Evolutionary conservation across 192 early-diverging fungal genomes (phyloP).

Genomic region (Backusella australiensis): DNA sequence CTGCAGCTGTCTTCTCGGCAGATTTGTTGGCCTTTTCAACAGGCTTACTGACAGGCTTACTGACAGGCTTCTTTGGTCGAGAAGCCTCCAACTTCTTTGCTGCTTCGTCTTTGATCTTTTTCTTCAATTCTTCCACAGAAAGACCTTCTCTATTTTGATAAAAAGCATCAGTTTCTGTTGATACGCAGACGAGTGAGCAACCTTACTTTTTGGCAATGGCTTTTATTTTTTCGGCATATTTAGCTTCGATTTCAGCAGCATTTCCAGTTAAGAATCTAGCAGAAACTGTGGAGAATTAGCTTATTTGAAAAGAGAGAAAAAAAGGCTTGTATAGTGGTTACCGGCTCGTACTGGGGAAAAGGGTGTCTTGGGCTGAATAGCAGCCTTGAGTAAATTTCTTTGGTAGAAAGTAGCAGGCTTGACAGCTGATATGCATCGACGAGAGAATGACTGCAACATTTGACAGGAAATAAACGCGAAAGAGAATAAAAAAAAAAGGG

Average conservation of each 20-base stretch:
- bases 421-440: not conserved
- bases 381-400: not conserved
- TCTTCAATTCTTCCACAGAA: conserved; percentile 35
- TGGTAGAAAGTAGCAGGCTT: not conserved
- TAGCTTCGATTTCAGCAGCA: conserved; percentile 21
- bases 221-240: conserved; percentile 39
- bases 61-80: not conserved
- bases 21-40: not conserved
- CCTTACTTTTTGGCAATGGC: conserved; percentile 32
- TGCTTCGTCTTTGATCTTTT: conserved; percentile 21
- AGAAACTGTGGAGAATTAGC: not conserved
- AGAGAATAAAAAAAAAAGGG: not conserved
- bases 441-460: not conserved
- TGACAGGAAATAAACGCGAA: not conserved
- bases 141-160: conserved; percentile 27
- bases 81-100: conserved; percentile 13
- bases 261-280: conserved; percentile 14
- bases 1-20: not conserved
- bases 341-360: not conserved
- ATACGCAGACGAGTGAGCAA: too few species aligned
- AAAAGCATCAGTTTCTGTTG: not conserved
- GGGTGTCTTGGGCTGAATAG: not conserved
- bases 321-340: not conserved
- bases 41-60: not conserved
- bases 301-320: not conserved